These are phyloP conservation scores for Trametes polyzona DNA, from an alignment of 1,284 basidiomycete genomes.

Conservation along the genomic window DNA sequence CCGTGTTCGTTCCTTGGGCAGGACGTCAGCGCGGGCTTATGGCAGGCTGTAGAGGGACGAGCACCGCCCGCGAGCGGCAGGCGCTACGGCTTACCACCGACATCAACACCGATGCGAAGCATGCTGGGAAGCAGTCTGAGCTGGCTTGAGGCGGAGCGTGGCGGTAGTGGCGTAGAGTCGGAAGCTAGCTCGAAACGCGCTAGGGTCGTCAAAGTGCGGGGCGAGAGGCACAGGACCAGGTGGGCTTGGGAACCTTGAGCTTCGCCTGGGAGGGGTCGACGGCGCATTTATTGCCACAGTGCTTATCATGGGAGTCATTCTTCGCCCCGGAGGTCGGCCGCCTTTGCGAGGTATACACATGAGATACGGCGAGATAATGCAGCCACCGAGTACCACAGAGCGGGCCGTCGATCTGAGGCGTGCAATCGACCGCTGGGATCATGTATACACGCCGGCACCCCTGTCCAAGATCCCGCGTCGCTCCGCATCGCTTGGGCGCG, in stretches of 20 bases:
- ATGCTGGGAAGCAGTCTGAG: slow-evolving; percentile 13
- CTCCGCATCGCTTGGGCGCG: too few relatives aligned
- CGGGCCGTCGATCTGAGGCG: neutral
- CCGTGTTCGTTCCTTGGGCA: slow-evolving; percentile 51
- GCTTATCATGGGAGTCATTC: neutral
- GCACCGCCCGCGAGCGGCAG: neutral
- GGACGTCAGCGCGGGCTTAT: neutral
- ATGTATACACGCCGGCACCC: neutral
- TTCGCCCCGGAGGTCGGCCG: neutral
- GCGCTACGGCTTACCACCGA: slow-evolving; percentile 23
- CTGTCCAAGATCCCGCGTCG: too few relatives aligned
- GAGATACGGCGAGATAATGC: neutral
- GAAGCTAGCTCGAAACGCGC: neutral
- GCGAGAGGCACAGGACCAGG: neutral
- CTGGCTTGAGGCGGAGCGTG: neutral
- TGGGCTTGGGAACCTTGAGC: neutral
- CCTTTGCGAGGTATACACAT: neutral
- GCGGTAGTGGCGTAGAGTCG: neutral
- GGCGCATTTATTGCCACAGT: neutral
- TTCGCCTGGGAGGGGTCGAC: too few relatives aligned
- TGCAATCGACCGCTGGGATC: neutral
- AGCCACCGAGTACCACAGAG: neutral
- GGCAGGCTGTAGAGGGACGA: too few relatives aligned
- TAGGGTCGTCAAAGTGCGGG: neutral
- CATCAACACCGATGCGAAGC: slow-evolving; percentile 26